These are phyloP conservation scores for Saccharomyces eubayanus DNA, from an alignment of 805 yeast species.

Conservation along the genomic window DNA sequence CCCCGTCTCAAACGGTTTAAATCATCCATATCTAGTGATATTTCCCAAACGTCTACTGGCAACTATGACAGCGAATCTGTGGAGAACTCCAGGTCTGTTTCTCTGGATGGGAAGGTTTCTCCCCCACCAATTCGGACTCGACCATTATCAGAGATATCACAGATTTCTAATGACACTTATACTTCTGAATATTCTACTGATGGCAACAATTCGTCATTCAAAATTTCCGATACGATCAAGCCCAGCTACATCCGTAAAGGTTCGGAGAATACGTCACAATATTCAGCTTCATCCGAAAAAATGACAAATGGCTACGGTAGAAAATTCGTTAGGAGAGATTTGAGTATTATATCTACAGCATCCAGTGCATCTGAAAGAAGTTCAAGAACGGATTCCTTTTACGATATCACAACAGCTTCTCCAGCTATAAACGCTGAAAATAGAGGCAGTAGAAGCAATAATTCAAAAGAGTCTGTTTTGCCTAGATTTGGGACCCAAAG, in stretches of 20 bases:
- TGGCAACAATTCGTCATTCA: constrained; percentile 15
- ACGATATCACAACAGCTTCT: constrained; percentile 33
- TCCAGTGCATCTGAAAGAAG: constrained; percentile 35
- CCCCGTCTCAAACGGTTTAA: constrained; percentile 21
- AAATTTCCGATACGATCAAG: constrained; percentile 7
- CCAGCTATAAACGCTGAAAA: constrained; percentile 11
- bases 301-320: constrained; percentile 18
- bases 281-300: constrained; percentile 14
- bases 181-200: constrained; percentile 45
- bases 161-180: constrained; percentile 40
- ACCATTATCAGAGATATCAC: constrained; percentile 46
- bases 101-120: constrained; percentile 11
- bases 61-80: constrained; percentile 21
- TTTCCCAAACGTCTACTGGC: constrained; percentile 26
- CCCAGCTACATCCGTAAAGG: constrained; percentile 1
- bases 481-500: constrained; percentile 19
- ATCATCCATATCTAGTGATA: constrained; percentile 21
- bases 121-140: constrained; percentile 26
- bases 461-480: constrained; percentile 15
- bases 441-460: constrained; percentile 9
- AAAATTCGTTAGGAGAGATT: constrained; percentile 27
- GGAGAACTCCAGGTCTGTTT: constrained; percentile 5
- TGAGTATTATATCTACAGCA: constrained; percentile 32
- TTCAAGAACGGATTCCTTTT: constrained; percentile 34
- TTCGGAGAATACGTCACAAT: constrained; percentile 6